phyloP scores from a whole-genome alignment of 2,329 filamentous ascomycete species.

The Aureobasidium namibiae region DNA sequence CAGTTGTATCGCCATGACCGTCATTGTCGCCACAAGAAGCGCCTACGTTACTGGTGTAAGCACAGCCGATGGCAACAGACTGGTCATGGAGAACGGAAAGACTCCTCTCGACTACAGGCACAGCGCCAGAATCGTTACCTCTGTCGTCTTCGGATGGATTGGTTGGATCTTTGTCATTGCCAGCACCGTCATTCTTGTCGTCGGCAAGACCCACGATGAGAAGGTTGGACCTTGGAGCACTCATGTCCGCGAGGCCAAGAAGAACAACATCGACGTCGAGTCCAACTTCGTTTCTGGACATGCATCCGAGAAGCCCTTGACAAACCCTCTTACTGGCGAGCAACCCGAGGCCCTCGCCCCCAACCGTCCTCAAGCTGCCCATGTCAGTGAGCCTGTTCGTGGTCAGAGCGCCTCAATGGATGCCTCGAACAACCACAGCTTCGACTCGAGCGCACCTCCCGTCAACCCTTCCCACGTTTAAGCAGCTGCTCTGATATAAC shows the following conservation, averaged over 20 bases:
- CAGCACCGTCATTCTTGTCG: conserved; percentile 33
- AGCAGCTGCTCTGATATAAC: background rate
- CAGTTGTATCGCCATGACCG: conserved; percentile 42
- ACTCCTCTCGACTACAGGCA: conserved; percentile 38
- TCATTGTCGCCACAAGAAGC: conserved; percentile 41
- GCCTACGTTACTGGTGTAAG: conserved; percentile 39
- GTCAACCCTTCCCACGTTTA: conserved; percentile 3
- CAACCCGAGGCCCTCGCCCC: background rate
- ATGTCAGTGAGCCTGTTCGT: background rate
- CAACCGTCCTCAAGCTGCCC: background rate
- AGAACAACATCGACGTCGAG: conserved; percentile 5
- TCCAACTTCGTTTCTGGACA: conserved; percentile 7
- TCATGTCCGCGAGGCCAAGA: conserved; percentile 23
- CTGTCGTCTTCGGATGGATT: conserved; percentile 46
- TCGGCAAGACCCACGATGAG: conserved; percentile 31
- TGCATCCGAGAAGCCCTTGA: conserved; percentile 3
- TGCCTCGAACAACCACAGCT: background rate
- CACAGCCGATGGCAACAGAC: conserved; percentile 21
- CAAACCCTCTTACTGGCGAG: conserved; percentile 7
- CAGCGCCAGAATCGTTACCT: conserved; percentile 43
- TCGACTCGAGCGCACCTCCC: background rate
- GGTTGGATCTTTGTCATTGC: conserved; percentile 31
- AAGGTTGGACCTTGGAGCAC: conserved; percentile 31
- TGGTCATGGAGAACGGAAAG: conserved; percentile 24
- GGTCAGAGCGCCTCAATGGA: background rate